Conservation (phyloP, 2,329 filamentous ascomycete genomes). For the Colletotrichum sp. region DNA sequence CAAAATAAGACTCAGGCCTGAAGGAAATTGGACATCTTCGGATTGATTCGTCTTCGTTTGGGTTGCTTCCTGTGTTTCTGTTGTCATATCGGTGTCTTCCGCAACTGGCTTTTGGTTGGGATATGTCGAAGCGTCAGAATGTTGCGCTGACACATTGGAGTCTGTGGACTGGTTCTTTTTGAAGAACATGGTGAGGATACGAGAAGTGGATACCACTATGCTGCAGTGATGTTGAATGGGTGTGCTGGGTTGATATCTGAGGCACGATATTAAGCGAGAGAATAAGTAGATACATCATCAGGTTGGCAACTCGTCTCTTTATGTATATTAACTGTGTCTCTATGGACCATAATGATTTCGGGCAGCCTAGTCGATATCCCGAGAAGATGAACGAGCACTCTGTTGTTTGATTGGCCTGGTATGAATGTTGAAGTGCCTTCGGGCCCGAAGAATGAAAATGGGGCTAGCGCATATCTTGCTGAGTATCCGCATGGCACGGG, state of each 20-base stretch:
- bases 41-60: fast-evolving
- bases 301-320: not conserved
- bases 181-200: not conserved
- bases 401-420: not conserved
- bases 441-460: not conserved
- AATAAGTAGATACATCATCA: not conserved
- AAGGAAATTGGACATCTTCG: not conserved
- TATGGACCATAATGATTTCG: not conserved
- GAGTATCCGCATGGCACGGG: not conserved
- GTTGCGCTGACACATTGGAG: not conserved
- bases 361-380: not conserved
- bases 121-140: not conserved
- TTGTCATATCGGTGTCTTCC: not conserved
- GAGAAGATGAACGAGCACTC: not conserved
- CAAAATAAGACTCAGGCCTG: not conserved
- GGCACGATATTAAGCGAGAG: not conserved
- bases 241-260: not conserved
- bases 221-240: not conserved
- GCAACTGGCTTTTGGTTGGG: not conserved
- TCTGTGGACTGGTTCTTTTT: not conserved
- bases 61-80: not conserved
- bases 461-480: not conserved
- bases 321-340: not conserved
- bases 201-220: not conserved
- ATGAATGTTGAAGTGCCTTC: not conserved